Percentiles rank a stretch among this genome's conserved stretches.
Conservation (phyloP, 2,329 filamentous ascomycete genomes). For the Cercospora beticola region DNA sequence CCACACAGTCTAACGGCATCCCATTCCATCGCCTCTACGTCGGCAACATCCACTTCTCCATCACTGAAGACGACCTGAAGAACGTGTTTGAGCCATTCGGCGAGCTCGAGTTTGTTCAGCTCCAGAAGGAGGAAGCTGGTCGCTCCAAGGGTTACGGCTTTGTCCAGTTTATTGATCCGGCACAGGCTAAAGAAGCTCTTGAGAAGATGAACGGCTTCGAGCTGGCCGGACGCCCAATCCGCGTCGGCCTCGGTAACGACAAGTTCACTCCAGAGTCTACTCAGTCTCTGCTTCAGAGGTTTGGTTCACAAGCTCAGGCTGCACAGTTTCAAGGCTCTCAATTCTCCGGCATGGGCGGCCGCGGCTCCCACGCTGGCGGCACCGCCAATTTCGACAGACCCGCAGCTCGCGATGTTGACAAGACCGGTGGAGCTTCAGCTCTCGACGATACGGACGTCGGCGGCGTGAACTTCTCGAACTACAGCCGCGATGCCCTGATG, state of each 20-base stretch:
- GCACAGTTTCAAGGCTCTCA: slow-evolving; percentile 60
- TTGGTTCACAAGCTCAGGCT: slow-evolving; percentile 67
- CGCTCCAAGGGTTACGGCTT: slow-evolving; percentile 96
- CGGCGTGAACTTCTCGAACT: slow-evolving; percentile 99
- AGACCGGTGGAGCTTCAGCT: slow-evolving; percentile 83
- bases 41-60: slow-evolving; percentile 99
- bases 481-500: slow-evolving; percentile 98
- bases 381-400: slow-evolving; percentile 81
- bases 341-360: slow-evolving; percentile 86
- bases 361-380: slow-evolving; percentile 76
- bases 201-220: slow-evolving; percentile 99
- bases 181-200: slow-evolving; percentile 87
- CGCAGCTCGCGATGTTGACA: slow-evolving; percentile 77
- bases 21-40: slow-evolving; percentile 98
- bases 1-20: slow-evolving; percentile 74
- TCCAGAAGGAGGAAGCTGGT: slow-evolving; percentile 92
- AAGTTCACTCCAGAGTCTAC: slow-evolving; percentile 99
- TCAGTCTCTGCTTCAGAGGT: slow-evolving; percentile 86
- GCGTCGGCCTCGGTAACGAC: slow-evolving; percentile 98
- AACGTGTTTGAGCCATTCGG: slow-evolving; percentile 98
- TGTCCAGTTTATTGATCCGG: slow-evolving; percentile 80
- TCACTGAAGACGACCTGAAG: slow-evolving; percentile 92
- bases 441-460: slow-evolving; percentile 96
- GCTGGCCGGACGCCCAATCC: slow-evolving; percentile 92
- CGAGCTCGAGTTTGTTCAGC: slow-evolving; percentile 93